Percentiles rank a stretch among this genome's conserved stretches.
Conservation (phyloP, 2,329 filamentous ascomycete species). For the Aspergillus brasiliensis region DNA sequence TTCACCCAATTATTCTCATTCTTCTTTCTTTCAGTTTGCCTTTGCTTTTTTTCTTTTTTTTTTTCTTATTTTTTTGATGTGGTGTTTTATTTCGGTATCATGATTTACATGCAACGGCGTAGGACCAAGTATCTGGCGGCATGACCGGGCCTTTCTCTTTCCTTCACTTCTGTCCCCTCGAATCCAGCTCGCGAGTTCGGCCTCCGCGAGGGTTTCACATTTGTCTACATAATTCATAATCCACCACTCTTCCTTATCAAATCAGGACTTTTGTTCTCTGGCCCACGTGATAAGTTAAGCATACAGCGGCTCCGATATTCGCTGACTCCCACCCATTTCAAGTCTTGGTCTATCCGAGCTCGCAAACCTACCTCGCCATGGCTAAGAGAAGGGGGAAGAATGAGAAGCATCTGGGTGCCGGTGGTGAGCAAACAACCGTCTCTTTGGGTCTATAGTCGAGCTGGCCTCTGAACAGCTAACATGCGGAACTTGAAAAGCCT, state of each 20-base stretch:
- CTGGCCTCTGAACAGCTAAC: constrained; percentile 2
- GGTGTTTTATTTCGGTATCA: background rate
- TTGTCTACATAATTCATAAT: no score
- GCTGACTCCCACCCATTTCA: no score
- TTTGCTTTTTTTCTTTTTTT: no score
- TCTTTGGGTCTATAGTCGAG: background rate
- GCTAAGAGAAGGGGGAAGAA: constrained; percentile 42
- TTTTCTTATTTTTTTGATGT: background rate
- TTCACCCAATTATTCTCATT: background rate
- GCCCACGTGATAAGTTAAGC: background rate
- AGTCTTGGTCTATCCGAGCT: no score
- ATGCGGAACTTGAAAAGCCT: background rate
- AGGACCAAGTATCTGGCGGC: background rate
- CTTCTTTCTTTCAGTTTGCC: background rate
- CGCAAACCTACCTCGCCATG: constrained; percentile 32
- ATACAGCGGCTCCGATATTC: background rate
- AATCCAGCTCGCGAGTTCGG: background rate
- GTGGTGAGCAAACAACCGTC: constrained; percentile 29
- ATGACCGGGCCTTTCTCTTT: background rate
- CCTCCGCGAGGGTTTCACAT: background rate
- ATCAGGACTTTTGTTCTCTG: no score
- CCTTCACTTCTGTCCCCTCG: background rate
- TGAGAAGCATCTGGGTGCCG: constrained; percentile 31
- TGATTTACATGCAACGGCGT: background rate
- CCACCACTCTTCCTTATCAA: no score